Evolutionary conservation across 2,329 filamentous ascomycete genomes (phyloP), one percentile per base, ranked within the genome.

Genomic region (Diaporthe caulivora): DNA sequence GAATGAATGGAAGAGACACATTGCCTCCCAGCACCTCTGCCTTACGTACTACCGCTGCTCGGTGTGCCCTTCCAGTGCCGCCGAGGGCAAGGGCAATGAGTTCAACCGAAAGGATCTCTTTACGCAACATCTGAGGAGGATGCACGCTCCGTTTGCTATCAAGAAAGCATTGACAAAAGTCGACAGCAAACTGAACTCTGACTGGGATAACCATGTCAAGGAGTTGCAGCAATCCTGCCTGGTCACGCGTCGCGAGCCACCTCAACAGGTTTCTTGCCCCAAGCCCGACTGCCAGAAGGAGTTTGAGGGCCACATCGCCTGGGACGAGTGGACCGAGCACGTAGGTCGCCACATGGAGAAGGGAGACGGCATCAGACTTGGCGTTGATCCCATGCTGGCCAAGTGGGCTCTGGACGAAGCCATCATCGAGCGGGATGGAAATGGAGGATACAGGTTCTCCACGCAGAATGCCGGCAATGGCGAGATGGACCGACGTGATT

Each of bases 61-160:
- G 0, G 85, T 87, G 2, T 92, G 91, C 73, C 87, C 89, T 0
- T 86, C 87, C 72, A 87, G 83, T 72, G 84, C 85, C 1, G 82
- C 83, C 0, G 89, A 91, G 74, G 88, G 89, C 44, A 90, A 89
- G 76, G 88, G 88, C 5, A 91, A 91, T 75, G 91, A 92, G 81
- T 98, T 98, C 83, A 98, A 98, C 82, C 92, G 96, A 78, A 98
- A 98, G 81, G 96, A 98, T 80, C 89, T 99, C 17, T 99, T 98
- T 82, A 96, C 94, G 0, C 96, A 98, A 80, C 96, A 99, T 79
- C 88, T 97, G 18, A 93, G 95, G 18, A 94, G 96, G 60, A 98
- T 98, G 96, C 97, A 99, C 79, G 92, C 93, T 0, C 92, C 92
- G 0, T 90, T 90, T 54, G 87, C 91, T 79, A 91, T 90, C 79